These are phyloP conservation scores for Aspergillus sp. DNA, from an alignment of 2,329 filamentous ascomycete genomes.

Conservation along the genomic window DNA sequence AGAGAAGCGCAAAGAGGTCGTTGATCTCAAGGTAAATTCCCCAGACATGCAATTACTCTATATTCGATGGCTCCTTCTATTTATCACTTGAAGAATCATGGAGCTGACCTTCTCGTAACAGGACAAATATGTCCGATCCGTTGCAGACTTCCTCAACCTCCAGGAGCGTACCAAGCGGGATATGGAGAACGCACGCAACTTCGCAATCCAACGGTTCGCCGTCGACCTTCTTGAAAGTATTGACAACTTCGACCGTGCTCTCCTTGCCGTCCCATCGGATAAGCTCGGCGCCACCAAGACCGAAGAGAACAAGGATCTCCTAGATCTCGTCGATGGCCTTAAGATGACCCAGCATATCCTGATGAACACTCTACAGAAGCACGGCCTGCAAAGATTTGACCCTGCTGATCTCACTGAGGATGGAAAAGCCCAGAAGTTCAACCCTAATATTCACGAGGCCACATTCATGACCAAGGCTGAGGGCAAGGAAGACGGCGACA, in stretches of 20 bases:
- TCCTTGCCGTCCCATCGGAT: conserved; percentile 72
- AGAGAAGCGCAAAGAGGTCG: conserved; percentile 67
- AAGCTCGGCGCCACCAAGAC: conserved; percentile 62
- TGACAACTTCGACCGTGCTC: conserved; percentile 94
- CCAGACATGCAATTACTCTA: not conserved
- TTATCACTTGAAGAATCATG: not conserved
- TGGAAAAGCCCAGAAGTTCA: conserved; percentile 75
- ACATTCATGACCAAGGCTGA: conserved; percentile 88
- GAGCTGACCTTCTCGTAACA: conserved; percentile 37
- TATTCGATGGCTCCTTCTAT: too few relatives aligned
- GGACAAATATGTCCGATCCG: conserved; percentile 92
- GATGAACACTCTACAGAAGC: conserved; percentile 85
- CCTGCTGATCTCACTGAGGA: conserved; percentile 53
- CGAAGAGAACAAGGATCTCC: conserved; percentile 67
- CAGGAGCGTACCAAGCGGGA: conserved; percentile 93
- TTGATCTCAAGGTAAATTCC: conserved; percentile 76
- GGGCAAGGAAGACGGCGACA: conserved; percentile 84
- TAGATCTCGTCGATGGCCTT: conserved; percentile 80
- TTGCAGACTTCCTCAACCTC: conserved; percentile 97
- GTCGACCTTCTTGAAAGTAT: conserved; percentile 92
- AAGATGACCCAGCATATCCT: conserved; percentile 94
- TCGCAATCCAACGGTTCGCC: conserved; percentile 91
- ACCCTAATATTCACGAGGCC: conserved; percentile 95
- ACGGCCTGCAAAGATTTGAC: conserved; percentile 87
- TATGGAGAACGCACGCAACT: conserved; percentile 81